Conservation (phyloP, 306 rosid genomes). For the Hylodesmum podocarpum region DNA sequence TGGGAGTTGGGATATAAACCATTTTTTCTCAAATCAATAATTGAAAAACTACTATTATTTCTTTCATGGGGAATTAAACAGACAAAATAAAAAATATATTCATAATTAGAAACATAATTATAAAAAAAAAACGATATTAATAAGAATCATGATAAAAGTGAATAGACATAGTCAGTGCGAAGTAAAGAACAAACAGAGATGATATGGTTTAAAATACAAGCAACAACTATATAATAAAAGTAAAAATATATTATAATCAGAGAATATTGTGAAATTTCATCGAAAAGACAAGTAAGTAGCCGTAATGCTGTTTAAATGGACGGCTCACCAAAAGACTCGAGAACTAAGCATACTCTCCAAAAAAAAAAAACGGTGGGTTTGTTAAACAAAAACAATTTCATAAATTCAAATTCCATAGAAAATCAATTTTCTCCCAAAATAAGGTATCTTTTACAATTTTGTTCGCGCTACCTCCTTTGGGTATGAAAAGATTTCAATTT, state of each 20-base stretch:
- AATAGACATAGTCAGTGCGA: not conserved
- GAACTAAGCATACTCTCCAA: not conserved
- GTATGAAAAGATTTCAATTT: too few relatives aligned
- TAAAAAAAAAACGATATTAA: not conserved
- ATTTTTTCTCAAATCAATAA: not conserved
- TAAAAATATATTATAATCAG: not conserved
- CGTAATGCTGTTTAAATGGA: not conserved
- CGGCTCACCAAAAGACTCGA: not conserved
- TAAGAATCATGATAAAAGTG: not conserved
- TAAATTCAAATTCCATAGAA: not conserved
- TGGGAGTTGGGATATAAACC: not conserved
- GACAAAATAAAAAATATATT: not conserved
- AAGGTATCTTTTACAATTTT: too few relatives aligned
- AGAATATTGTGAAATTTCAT: slow-evolving; percentile 10
- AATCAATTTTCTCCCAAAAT: too few relatives aligned
- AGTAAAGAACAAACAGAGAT: not conserved
- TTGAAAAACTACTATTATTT: not conserved
- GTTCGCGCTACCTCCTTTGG: too few relatives aligned
- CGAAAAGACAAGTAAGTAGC: not conserved
- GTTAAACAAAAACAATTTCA: not conserved
- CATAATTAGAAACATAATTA: not conserved
- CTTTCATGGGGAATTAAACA: not conserved
- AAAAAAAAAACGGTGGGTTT: not conserved
- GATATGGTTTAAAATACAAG: not conserved
- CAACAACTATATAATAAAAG: not conserved